A percentile compares a stretch with the other conserved stretches of the same genome.
phyloP scores from a whole-genome alignment of 106 monocot genomes.

The Xerophyta viscosa region DNA sequence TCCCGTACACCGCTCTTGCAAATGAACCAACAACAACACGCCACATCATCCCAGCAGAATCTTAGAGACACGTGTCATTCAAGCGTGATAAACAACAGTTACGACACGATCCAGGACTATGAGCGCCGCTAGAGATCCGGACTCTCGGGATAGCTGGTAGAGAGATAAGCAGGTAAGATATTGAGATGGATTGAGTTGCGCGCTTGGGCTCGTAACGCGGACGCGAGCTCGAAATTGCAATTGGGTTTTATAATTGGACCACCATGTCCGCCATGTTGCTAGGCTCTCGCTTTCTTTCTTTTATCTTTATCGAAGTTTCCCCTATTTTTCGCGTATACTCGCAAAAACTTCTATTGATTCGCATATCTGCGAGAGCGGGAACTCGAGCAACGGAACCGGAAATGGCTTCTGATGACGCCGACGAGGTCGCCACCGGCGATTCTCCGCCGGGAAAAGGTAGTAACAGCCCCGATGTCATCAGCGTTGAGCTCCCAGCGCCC shows the following conservation, averaged over 20 bases:
- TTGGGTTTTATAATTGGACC: slow-evolving; percentile 1
- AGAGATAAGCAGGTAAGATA: not conserved
- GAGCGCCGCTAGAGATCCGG: no score
- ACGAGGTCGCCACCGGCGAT: not conserved
- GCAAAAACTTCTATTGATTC: not conserved
- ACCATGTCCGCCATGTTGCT: not conserved
- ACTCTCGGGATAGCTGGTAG: no score
- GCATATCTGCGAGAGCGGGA: slow-evolving; percentile 1
- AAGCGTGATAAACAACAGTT: no score
- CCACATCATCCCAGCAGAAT: no score
- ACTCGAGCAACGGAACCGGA: not conserved
- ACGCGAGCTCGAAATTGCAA: slow-evolving; percentile 2
- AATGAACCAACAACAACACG: no score
- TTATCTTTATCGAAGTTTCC: not conserved
- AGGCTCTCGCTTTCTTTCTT: no score
- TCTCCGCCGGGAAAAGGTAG: not conserved
- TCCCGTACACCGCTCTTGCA: no score
- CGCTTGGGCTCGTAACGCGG: not conserved
- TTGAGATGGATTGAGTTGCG: not conserved
- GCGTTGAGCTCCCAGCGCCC: slow-evolving; percentile 16
- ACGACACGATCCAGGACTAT: no score
- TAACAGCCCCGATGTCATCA: slow-evolving; percentile 1
- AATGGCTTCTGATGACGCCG: not conserved
- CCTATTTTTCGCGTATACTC: not conserved
- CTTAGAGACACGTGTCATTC: no score